Evolutionary conservation across 306 rosid genomes (phyloP).

Genomic region (Cyclanthera cordifolia): DNA sequence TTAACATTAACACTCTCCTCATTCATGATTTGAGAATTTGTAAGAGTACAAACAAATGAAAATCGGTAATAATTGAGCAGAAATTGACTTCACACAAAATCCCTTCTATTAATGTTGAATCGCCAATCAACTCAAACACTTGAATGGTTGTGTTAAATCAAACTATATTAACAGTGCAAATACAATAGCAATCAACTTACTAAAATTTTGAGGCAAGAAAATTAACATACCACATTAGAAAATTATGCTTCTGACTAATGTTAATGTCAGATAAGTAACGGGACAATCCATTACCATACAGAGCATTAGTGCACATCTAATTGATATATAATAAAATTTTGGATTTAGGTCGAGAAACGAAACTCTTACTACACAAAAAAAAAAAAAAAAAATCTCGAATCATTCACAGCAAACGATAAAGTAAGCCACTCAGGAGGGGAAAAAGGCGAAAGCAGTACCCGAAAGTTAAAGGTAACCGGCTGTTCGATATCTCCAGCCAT

Average conservation of each 20-base stretch:
- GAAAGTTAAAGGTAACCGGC: conserved; percentile 36
- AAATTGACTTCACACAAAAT: too few species aligned
- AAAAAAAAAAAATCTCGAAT: too few species aligned
- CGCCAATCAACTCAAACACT: too few species aligned
- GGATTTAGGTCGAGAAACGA: not conserved
- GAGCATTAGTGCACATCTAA: not conserved
- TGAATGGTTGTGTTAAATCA: too few species aligned
- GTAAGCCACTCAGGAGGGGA: not conserved
- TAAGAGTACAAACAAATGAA: too few species aligned
- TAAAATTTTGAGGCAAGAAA: not conserved
- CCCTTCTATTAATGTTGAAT: too few species aligned
- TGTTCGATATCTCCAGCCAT: conserved; percentile 66
- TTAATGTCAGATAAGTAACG: not conserved
- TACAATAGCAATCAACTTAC: not conserved
- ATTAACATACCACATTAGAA: not conserved
- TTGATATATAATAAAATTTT: not conserved
- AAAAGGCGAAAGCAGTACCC: conserved; percentile 25
- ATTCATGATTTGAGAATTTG: too few species aligned
- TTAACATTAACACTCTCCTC: too few species aligned
- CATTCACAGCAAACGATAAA: too few species aligned
- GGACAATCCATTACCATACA: not conserved
- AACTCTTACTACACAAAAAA: not conserved
- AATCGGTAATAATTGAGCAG: too few species aligned
- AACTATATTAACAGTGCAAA: too few species aligned
- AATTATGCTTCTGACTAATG: not conserved